phyloP scores from a whole-genome alignment of 2,329 filamentous ascomycete genomes.

The Thyridium curvatum region DNA sequence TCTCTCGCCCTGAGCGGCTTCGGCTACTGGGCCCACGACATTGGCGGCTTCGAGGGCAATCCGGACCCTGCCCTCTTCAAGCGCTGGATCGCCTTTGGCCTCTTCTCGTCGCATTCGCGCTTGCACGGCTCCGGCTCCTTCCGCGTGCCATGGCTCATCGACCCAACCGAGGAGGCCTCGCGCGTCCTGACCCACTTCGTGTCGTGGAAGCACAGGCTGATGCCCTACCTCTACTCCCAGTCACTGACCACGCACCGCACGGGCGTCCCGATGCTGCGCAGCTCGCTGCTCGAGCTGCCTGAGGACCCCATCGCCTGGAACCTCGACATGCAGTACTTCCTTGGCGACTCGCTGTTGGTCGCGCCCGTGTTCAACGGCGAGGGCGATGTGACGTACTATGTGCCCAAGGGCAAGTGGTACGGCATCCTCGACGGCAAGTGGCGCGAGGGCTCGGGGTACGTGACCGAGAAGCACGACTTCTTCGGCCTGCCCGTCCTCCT shows the following conservation, averaged over 20 bases:
- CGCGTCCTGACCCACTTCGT: too few relatives aligned
- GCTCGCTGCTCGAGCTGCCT: too few relatives aligned
- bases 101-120: slow-evolving; percentile 60
- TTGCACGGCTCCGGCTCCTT: slow-evolving; percentile 63
- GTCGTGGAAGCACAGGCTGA: too few relatives aligned
- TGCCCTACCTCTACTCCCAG: too few relatives aligned
- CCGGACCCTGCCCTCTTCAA: slow-evolving; percentile 61
- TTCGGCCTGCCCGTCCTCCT: slow-evolving; percentile 1
- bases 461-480: slow-evolving; percentile 2
- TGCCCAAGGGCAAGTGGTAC: not conserved
- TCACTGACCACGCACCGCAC: too few relatives aligned
- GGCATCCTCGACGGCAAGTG: slow-evolving; percentile 2
- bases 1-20: slow-evolving; percentile 9
- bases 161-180: slow-evolving; percentile 17
- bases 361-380: too few relatives aligned
- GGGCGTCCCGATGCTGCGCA: too few relatives aligned
- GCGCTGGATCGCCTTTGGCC: slow-evolving; percentile 65
- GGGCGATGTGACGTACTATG: too few relatives aligned
- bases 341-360: too few relatives aligned
- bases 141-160: slow-evolving; percentile 64
- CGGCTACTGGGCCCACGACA: slow-evolving; percentile 11
- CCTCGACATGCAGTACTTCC: too few relatives aligned
- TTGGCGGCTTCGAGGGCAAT: slow-evolving; percentile 49
- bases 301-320: too few relatives aligned
- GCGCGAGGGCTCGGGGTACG: slow-evolving; percentile 1